A percentile compares a stretch with the other conserved stretches of the same genome.
Evolutionary conservation across 345 rosid species (phyloP).

Genomic region (Syzygium oleosum): DNA sequence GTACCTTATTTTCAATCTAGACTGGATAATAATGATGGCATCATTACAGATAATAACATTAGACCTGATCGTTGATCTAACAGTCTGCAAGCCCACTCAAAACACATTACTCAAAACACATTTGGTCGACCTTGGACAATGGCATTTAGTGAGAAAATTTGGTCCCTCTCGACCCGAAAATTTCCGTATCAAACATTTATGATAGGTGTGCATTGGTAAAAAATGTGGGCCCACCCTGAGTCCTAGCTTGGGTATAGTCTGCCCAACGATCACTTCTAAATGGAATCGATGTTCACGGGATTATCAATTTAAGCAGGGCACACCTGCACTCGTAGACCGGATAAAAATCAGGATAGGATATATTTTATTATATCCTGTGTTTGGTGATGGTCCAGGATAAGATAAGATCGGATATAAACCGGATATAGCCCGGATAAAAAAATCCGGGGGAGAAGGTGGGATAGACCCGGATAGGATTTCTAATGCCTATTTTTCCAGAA

Average conservation of each 20-base stretch:
- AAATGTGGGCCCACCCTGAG: neutral
- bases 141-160: neutral
- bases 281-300: neutral
- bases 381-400: too few species aligned
- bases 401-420: too few species aligned
- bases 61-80: neutral
- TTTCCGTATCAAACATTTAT: too few species aligned
- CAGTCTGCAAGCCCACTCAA: rapidly evolving
- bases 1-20: neutral
- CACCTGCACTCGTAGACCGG: too few species aligned
- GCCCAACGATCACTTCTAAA: neutral
- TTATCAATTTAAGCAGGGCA: neutral
- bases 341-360: too few species aligned
- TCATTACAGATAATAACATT: neutral
- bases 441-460: too few species aligned
- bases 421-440: too few species aligned
- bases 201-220: neutral
- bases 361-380: too few species aligned
- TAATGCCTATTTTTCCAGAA: too few species aligned
- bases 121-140: neutral
- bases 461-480: too few species aligned
- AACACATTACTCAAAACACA: neutral
- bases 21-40: neutral
- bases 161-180: neutral
- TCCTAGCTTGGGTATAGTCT: neutral